Evolutionary conservation across 257 asterid genomes (phyloP).

Genomic region (Nicotiana attenuata): DNA sequence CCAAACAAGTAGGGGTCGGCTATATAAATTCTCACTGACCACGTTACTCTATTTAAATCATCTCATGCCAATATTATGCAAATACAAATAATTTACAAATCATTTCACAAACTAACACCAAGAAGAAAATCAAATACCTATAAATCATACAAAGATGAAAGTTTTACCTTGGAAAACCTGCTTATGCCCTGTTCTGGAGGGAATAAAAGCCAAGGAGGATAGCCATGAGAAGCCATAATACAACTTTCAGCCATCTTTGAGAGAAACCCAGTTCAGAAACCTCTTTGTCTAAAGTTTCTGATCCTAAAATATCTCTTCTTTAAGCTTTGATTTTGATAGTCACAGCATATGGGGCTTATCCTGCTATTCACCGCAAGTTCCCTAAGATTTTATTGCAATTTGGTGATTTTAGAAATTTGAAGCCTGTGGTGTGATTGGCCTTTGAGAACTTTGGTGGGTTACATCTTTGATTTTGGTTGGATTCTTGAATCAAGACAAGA

Average conservation of each 20-base stretch:
- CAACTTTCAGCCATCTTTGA: conserved; percentile 47
- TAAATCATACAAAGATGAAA: too few species aligned
- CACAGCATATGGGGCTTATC: conserved; percentile 31
- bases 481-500: conserved; percentile 18
- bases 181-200: conserved; percentile 34
- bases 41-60: too few species aligned
- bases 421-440: neutral
- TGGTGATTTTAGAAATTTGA: neutral
- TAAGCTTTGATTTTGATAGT: neutral
- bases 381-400: conserved; percentile 25
- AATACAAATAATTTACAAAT: too few species aligned
- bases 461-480: conserved; percentile 9
- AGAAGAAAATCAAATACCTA: neutral
- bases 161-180: conserved; percentile 40
- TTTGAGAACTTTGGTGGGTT: neutral
- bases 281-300: neutral
- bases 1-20: too few species aligned
- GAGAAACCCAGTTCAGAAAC: conserved; percentile 22
- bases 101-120: neutral
- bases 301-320: neutral
- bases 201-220: conserved; percentile 37
- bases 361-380: conserved; percentile 37
- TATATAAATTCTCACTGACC: too few species aligned
- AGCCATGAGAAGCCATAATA: conserved; percentile 69
- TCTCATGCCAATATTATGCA: too few species aligned